Base-by-base conservation (phyloP, 2,329 filamentous ascomycete species). In the Aspergillus clavatus region DNA sequence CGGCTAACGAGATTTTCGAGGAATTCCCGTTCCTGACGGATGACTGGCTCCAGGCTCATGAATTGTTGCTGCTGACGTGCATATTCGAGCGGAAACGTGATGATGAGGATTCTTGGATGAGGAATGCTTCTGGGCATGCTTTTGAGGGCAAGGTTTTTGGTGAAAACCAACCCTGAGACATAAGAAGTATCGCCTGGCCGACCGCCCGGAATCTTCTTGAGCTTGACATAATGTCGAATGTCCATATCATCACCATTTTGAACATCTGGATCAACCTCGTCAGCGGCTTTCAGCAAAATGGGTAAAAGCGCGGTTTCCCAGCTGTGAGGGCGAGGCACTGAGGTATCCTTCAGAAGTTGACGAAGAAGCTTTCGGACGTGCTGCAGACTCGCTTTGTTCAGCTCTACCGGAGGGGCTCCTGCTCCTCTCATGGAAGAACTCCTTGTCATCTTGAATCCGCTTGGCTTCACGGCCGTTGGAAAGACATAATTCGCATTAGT, bases 11-110 rank as follows among this genome's bases (percentile, higher is more conserved):
- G 81, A 60, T 95, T 93, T 55, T 86, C 81, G 21, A 98, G 74
- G 55, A 93, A 98, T 61, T 98, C 93, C 54, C 87, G 86, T 69
- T 98, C 94, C 66, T 98, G 93, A 44, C 91, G 87, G 57, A 98
- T 95, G 45, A 98, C 89, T 29, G 91, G 91, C 58, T 97, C 89
- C 40, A 98, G 72, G 58, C 93, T 98, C 90, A 98, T 96, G 65
- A 98, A 97, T 64, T 97, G 90, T 52, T 88, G 81, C 61, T 91
- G 84, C 56, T 96, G 89, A 29, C 93, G 82, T 47, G 94, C 88
- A 66, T 98, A 98, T 63, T 98, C 93, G 46, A 98, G 88, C 0
- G 93, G 84, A 61, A 98, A 98, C 0, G 89, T 91, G 46, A 98
- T 84, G 52, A 98, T 88, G 39, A 95, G 78, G 50, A 98, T 93